A percentile compares a stretch with the other conserved stretches of the same genome.
Conservation (phyloP, 1,284 basidiomycete species). For the Boletus sp. region DNA sequence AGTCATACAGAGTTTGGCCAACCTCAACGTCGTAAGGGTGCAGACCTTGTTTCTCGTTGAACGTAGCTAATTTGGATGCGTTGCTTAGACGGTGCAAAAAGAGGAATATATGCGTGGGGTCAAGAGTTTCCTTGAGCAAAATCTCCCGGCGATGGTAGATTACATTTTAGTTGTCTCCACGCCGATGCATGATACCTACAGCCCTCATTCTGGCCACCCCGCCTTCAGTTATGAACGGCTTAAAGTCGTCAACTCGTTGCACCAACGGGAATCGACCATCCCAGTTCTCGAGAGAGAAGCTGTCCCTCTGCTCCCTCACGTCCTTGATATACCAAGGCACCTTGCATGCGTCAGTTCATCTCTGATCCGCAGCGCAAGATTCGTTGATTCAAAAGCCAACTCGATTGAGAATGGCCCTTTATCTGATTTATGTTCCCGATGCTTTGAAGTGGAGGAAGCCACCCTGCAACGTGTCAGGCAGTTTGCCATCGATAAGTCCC, state of each 20-base stretch:
- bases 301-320: constrained; percentile 62
- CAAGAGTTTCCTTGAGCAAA: constrained; percentile 60
- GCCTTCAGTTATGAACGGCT: constrained; percentile 48
- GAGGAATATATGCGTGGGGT: constrained; percentile 72
- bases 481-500: constrained; percentile 15
- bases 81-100: constrained; percentile 54
- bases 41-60: constrained; percentile 1
- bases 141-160: constrained; percentile 63
- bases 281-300: constrained; percentile 61
- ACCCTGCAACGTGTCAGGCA: constrained; percentile 29
- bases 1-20: constrained; percentile 76
- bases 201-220: constrained; percentile 26
- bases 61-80: constrained; percentile 5
- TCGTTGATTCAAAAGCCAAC: constrained; percentile 35
- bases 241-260: constrained; percentile 51
- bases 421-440: constrained; percentile 29
- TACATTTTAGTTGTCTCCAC: constrained; percentile 71
- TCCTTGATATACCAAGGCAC: constrained; percentile 68
- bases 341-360: constrained; percentile 71
- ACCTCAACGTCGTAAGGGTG: constrained; percentile 61
- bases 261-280: constrained; percentile 49
- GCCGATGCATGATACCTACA: constrained; percentile 38
- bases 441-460: constrained; percentile 30
- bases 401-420: constrained; percentile 25
- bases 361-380: constrained; percentile 56